Evolutionary conservation across 2,329 filamentous ascomycete species (phyloP), one percentile per base, ranked within the genome.

Genomic region (Aspergillus sp.): DNA sequence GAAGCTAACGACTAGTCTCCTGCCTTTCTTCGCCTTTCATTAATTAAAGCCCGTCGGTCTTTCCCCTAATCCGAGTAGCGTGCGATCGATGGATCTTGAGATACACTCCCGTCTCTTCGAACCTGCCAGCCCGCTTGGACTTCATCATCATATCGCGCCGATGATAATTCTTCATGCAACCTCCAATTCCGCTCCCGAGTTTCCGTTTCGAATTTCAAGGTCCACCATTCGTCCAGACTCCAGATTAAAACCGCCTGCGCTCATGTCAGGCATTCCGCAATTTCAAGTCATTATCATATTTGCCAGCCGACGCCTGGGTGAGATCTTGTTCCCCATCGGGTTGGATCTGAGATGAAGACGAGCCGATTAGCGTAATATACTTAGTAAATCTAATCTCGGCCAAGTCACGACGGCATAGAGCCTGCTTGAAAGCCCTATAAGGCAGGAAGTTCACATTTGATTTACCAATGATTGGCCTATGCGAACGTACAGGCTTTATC

Each of bases 11-110:
- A 39, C 15, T 20, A 41, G 36, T 38, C 34, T 20, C n/a, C 18
- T 38, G 6, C 45, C 53, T 20, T 22, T 48, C 32, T 39, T 26
- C 24, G 13, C 48, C 47, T 17, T 58, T 41, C 32, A 26, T 57
- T 51, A 48, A 62, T 55, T 55, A 52, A 49, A 61, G 56, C 52
- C 53, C 30, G 56, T 49, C 50, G 51, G 48, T 49, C 58, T 56
- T 61, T 60, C 54, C 58, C 56, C 54, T 58, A 64, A 36, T 36
- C 48, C 48, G 59, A 22, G 57, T 65, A 61, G 62, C 53, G 58
- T 55, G 48, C 63, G 61, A 65, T 65, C 61, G 58, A 64, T 60
- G 59, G 58, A 63, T 62, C 59, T 63, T 57, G 48, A 61, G 61
- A 56, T 43, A 49, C 55, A 34, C 34, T 36, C 48, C 49, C 51